Evolutionary conservation across 140 eudicot species (phyloP).

Genomic region (Ambrosia hybrid): DNA sequence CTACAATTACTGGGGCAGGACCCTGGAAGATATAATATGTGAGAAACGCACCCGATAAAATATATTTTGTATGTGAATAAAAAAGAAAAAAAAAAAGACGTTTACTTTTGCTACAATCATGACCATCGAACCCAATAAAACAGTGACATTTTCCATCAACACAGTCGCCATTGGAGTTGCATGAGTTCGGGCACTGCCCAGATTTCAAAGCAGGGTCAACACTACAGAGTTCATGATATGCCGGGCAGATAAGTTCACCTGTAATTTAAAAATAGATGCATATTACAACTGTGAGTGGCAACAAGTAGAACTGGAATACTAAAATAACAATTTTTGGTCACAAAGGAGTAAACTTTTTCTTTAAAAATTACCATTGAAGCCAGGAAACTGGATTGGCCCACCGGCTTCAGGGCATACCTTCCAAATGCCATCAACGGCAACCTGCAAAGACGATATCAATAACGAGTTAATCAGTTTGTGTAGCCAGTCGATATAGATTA

Average conservation of each 20-base stretch:
- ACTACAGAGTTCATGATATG: constrained; percentile 86
- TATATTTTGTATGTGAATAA: background rate
- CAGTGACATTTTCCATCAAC: constrained; percentile 80
- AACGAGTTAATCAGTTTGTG: background rate
- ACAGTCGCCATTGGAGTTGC: constrained; percentile 89
- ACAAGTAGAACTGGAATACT: background rate
- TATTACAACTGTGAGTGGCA: background rate
- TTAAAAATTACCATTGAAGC: constrained; percentile 65
- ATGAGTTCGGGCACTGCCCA: constrained; percentile 85
- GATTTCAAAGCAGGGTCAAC: constrained; percentile 39
- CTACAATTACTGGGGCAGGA: constrained; percentile 81
- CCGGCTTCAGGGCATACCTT: constrained; percentile 87
- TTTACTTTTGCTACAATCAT: constrained; percentile 83
- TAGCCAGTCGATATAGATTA: background rate
- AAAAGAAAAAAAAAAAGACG: background rate
- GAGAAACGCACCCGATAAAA: background rate
- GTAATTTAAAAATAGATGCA: constrained; percentile 9
- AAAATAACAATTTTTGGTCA: background rate
- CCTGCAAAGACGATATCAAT: constrained; percentile 33
- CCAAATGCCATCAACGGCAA: constrained; percentile 97
- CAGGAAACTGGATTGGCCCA: constrained; percentile 84
- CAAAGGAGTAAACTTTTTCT: background rate
- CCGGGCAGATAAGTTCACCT: constrained; percentile 95
- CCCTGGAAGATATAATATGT: constrained; percentile 41
- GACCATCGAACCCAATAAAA: constrained; percentile 83